These are phyloP conservation scores for Lentinula detonsa DNA, from an alignment of 768 basidiomycete genomes.

Conservation along the genomic window DNA sequence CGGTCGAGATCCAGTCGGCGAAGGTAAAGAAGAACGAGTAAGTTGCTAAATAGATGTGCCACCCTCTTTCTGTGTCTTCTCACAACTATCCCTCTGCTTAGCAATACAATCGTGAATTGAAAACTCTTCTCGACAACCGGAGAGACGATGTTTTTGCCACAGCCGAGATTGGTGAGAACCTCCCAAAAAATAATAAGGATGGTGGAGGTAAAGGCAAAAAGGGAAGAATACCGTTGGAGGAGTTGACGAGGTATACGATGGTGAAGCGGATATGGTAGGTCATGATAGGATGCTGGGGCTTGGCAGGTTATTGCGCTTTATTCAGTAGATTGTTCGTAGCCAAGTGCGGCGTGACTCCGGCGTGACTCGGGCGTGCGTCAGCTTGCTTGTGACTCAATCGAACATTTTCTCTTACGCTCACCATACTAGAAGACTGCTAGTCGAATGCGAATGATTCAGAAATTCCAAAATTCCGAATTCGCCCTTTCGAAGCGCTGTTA, in stretches of 20 bases:
- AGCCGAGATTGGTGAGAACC: slow-evolving; percentile 70
- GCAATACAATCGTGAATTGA: slow-evolving; percentile 81
- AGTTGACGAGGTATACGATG: slow-evolving; percentile 93
- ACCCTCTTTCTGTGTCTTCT: neutral
- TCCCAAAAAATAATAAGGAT: slow-evolving; percentile 12
- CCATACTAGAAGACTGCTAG: no score
- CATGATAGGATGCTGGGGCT: neutral
- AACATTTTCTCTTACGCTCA: no score
- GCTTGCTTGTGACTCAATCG: no score
- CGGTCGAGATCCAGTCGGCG: slow-evolving; percentile 87
- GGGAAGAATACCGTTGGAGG: slow-evolving; percentile 71
- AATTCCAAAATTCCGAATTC: neutral
- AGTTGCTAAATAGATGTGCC: slow-evolving; percentile 15
- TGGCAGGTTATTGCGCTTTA: no score
- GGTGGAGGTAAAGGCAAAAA: slow-evolving; percentile 34
- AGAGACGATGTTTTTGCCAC: slow-evolving; percentile 62
- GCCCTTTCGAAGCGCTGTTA: no score
- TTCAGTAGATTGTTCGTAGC: no score
- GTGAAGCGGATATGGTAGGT: slow-evolving; percentile 79
- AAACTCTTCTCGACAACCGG: slow-evolving; percentile 59
- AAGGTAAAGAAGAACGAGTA: slow-evolving; percentile 82
- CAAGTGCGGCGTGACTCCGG: no score
- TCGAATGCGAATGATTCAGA: neutral
- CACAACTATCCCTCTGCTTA: slow-evolving; percentile 17
- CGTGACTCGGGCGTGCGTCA: no score